Evolutionary conservation across 2,329 filamentous ascomycete genomes (phyloP), one percentile per base, ranked within the genome.

Genomic region (Cladosporium oxysporum): DNA sequence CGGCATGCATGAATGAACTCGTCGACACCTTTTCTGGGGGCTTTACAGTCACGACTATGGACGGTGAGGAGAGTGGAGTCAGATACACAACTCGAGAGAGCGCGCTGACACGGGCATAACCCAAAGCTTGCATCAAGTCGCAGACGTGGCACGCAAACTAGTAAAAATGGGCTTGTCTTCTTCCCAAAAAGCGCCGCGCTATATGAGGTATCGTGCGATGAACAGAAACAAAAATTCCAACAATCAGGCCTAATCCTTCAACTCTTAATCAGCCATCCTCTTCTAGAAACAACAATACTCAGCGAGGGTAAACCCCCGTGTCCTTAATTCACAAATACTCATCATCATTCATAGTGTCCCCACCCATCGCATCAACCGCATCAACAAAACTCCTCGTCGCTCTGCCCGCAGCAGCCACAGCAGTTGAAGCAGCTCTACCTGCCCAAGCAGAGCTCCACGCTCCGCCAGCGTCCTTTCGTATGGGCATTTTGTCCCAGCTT

Each of bases 291-390:
- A 37, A 41, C 53, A 26, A 58, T 18, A 35, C 4, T 47, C 10
- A 41, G 12, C 28, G 29, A 29, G 23, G 11, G 28, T 12, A 6
- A 35, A 14, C 5, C 2, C 14, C 58, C 26, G 21, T 21, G 7
- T 28, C 21, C 3, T 14, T 28, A 47, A n/a, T 2, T 66, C 57
- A 67, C 66, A 70, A 41, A 41, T 47, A 69, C 49, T 73, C 72
- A 67, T 75, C 74, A 28, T 74, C 70, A 70, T 70, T 70, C 68
- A 75, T 73, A 31, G 67, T 44, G 14, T 47, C 57, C 3, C 37
- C 65, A 6, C 72, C 73, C 41, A 69, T 66, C 59, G 74, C 71
- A 66, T 74, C 72, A 26, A 73, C 66, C n/a, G 69, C 71, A 23
- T 74, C 63, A 5, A 53, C 63, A 52, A 59, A 60, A 23, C 55